Base-by-base conservation (phyloP, 768 basidiomycete species). In the Tricholoma terreum region DNA sequence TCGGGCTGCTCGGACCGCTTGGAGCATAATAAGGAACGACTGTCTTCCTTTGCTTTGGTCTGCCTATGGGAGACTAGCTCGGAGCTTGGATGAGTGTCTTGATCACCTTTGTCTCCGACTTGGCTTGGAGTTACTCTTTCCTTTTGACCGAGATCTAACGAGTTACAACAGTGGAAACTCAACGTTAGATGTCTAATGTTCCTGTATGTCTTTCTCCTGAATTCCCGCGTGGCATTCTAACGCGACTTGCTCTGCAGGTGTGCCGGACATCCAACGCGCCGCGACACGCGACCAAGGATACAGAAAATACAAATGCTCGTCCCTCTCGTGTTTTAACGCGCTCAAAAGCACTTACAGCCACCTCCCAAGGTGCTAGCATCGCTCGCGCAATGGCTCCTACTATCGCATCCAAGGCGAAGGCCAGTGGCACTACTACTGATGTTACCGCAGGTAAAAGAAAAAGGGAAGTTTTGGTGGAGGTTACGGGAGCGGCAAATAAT, bases 401-500 rank as follows among this genome's bases (percentile, higher is more conserved):
- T 7, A 65, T 78, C 24, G 74, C 79, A 35, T 75, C 76, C 55
- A 75, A 79, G 56, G 67, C 73, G n/a, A 76, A 74, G 55, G 50
- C 63, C 7, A 53, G 63, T 15, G 63, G 63, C 30, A 58, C 34
- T 34, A 22, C 52, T n/a, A 62, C 61, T 24, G 83, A 86, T 42
- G 72, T 74, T 12, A 71, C 75, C 17, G 74, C 76, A 2, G 83
- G 80, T 33, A 90, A 90, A 68, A 82, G 89, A 55, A 92, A 91
- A 69, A 86, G 90, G 17, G 85, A 86, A 50, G 89, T 85, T 0
- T 76, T 92, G 40, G 82, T 82, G 14, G 91, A 92, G 67, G 86
- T 92, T 43, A 83, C 84, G 24, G 73, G 76, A 2, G 67, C 68
- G 22, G 69, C 76, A 43, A 70, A 74, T 56, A 64, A 65, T 50